Evolutionary conservation across 371 early-diverging fungal genomes (phyloP).

Genomic region (Smittium culicis): DNA sequence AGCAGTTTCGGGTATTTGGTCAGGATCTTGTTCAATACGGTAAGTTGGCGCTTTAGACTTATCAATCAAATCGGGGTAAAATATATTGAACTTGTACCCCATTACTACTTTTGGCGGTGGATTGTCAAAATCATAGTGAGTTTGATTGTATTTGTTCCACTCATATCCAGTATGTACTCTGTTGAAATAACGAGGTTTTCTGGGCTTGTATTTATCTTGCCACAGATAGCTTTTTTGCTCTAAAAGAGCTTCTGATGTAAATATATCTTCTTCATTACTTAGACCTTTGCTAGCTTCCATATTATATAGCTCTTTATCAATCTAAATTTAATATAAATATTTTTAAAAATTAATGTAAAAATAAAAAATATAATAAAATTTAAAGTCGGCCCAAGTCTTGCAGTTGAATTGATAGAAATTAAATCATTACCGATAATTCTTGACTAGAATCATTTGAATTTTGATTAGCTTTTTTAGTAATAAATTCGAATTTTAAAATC

Average conservation of each 20-base stretch:
- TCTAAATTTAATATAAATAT: background rate
- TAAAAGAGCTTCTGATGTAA: slow-evolving; percentile 60
- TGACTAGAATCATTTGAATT: background rate
- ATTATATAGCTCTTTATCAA: slow-evolving; percentile 34
- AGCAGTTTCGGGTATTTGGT: slow-evolving; percentile 23
- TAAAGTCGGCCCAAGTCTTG: too few relatives aligned
- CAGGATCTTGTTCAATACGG: slow-evolving; percentile 52
- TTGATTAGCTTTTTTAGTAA: background rate
- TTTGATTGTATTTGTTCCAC: slow-evolving; percentile 98
- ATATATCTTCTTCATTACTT: slow-evolving; percentile 65
- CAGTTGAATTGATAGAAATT: too few relatives aligned
- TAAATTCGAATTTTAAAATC: background rate
- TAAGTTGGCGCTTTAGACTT: slow-evolving; percentile 77
- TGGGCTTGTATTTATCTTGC: slow-evolving; percentile 86
- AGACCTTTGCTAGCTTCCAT: slow-evolving; percentile 59
- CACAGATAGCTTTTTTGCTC: slow-evolving; percentile 54
- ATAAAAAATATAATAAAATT: background rate
- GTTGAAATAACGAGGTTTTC: slow-evolving; percentile 88
- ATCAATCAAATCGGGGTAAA: slow-evolving; percentile 93
- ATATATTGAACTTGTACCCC: slow-evolving; percentile 92
- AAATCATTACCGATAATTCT: too few relatives aligned
- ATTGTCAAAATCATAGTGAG: slow-evolving; percentile 90
- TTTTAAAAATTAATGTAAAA: background rate
- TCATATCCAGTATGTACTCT: slow-evolving; percentile 91
- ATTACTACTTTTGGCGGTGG: slow-evolving; percentile 95